phyloP scores from a whole-genome alignment of 495 filamentous ascomycete species.

The Aspergillus campestris region DNA sequence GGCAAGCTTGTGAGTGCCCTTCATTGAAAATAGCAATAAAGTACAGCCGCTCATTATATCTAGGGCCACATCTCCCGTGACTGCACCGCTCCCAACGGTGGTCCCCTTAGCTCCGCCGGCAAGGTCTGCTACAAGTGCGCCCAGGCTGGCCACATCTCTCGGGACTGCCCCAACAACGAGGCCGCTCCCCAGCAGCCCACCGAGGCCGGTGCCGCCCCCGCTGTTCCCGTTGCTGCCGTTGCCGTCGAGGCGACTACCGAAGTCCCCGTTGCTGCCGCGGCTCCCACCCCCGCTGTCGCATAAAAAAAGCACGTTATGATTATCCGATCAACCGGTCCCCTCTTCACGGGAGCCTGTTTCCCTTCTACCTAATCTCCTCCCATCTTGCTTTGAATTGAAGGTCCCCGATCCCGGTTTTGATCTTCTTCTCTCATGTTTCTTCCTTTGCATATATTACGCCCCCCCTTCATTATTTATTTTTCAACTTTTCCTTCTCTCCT shows the following conservation, averaged over 20 bases:
- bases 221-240: constrained; percentile 16
- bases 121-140: constrained; percentile 99
- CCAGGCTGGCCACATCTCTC: constrained; percentile 90
- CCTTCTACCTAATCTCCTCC: constrained; percentile 14
- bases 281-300: constrained; percentile 48
- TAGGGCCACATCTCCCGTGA: constrained; percentile 92
- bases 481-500: constrained; percentile 21
- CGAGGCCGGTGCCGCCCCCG: constrained; percentile 26
- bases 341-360: constrained; percentile 15
- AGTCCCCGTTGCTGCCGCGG: constrained; percentile 33
- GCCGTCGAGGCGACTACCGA: constrained; percentile 31
- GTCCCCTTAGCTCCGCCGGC: constrained; percentile 86
- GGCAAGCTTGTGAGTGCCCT: constrained; percentile 63
- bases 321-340: constrained; percentile 18
- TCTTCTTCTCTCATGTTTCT: constrained; percentile 22
- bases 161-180: constrained; percentile 71
- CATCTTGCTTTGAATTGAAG: constrained; percentile 27
- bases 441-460: constrained; percentile 39
- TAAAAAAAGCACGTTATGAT: constrained; percentile 26
- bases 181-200: constrained; percentile 31
- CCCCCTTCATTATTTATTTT: constrained; percentile 14
- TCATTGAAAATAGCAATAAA: no score
- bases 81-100: constrained; percentile 95
- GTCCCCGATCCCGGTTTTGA: constrained; percentile 20
- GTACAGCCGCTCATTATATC: neutral